Percentiles rank a stretch among this genome's conserved stretches.
phyloP scores from a whole-genome alignment of 495 filamentous ascomycete species.

The Daldinia grandis region DNA sequence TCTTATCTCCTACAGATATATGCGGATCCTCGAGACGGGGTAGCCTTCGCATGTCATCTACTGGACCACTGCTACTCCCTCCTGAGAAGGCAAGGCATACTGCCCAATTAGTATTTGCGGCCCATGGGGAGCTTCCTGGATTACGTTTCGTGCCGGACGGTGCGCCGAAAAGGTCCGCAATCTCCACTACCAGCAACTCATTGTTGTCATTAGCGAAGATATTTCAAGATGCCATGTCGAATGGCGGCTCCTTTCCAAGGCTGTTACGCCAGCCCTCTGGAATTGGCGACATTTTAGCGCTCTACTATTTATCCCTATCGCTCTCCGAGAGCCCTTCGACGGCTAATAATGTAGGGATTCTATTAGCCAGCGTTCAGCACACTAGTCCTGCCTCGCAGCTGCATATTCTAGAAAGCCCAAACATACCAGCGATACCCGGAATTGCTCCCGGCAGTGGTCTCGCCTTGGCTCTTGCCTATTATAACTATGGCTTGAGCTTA shows the following conservation, averaged over 20 bases:
- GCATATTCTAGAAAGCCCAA: conserved; percentile 37
- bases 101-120: conserved; percentile 81
- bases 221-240: conserved; percentile 98
- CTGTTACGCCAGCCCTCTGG: conserved; percentile 70
- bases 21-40: conserved; percentile 42
- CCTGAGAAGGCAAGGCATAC: conserved; percentile 87
- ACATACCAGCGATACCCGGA: conserved; percentile 70
- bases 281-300: conserved; percentile 90
- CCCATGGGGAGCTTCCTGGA: conserved; percentile 83
- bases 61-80: conserved; percentile 72
- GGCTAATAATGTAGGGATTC: conserved; percentile 97
- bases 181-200: conserved; percentile 95
- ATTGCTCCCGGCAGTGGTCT: conserved; percentile 87
- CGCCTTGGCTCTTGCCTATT: conserved; percentile 88
- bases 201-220: conserved; percentile 96
- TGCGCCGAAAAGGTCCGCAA: conserved; percentile 77
- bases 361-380: conserved; percentile 93
- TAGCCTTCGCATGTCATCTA: conserved; percentile 22
- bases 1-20: conserved; percentile 62
- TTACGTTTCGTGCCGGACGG: conserved; percentile 78
- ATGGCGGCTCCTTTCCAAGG: conserved; percentile 66
- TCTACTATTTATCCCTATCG: conserved; percentile 96
- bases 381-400: conserved; percentile 56
- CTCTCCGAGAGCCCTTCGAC: conserved; percentile 96
- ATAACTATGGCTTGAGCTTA: conserved; percentile 88